These are phyloP conservation scores for Hypoxylon cercidicola DNA, from an alignment of 495 filamentous ascomycete species.

Conservation along the genomic window DNA sequence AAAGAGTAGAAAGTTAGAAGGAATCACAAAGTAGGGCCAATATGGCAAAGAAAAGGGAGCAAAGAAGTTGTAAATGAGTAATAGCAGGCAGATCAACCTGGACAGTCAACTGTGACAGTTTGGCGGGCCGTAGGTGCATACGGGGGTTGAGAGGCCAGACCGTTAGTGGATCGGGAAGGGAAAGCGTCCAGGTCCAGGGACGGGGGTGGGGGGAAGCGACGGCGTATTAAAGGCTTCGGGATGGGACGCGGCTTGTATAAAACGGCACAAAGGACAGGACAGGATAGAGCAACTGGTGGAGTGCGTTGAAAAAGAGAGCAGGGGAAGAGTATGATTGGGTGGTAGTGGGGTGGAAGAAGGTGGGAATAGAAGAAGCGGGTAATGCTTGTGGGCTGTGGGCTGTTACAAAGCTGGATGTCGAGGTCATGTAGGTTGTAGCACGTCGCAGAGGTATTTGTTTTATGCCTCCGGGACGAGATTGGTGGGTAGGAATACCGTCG, in stretches of 20 bases:
- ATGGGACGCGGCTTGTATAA: slow-evolving; percentile 42
- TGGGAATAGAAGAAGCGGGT: slow-evolving; percentile 40
- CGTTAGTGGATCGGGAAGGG: slow-evolving; percentile 49
- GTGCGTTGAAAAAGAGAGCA: slow-evolving; percentile 47
- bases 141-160: slow-evolving; percentile 46
- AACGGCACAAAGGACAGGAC: slow-evolving; percentile 45
- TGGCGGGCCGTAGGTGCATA: slow-evolving; percentile 47
- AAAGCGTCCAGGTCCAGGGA: slow-evolving; percentile 39
- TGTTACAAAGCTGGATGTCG: slow-evolving; percentile 46
- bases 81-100: slow-evolving; percentile 16
- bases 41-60: slow-evolving; percentile 22
- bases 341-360: slow-evolving; percentile 32
- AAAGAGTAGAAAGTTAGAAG: slow-evolving; percentile 52
- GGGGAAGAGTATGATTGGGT: slow-evolving; percentile 44
- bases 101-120: slow-evolving; percentile 29
- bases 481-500: slow-evolving; percentile 30
- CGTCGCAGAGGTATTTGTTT: slow-evolving; percentile 53
- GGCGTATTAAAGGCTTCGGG: slow-evolving; percentile 47
- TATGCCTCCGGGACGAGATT: slow-evolving; percentile 36
- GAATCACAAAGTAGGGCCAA: slow-evolving; percentile 33
- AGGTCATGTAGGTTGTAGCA: slow-evolving; percentile 50
- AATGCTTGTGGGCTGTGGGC: slow-evolving; percentile 39
- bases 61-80: slow-evolving; percentile 33
- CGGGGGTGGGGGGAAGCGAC: slow-evolving; percentile 42
- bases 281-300: slow-evolving; percentile 50